Percentiles rank a stretch among this genome's conserved stretches.
phyloP scores from a whole-genome alignment of 1,284 basidiomycete species.

The Trichosporon ovoides region DNA sequence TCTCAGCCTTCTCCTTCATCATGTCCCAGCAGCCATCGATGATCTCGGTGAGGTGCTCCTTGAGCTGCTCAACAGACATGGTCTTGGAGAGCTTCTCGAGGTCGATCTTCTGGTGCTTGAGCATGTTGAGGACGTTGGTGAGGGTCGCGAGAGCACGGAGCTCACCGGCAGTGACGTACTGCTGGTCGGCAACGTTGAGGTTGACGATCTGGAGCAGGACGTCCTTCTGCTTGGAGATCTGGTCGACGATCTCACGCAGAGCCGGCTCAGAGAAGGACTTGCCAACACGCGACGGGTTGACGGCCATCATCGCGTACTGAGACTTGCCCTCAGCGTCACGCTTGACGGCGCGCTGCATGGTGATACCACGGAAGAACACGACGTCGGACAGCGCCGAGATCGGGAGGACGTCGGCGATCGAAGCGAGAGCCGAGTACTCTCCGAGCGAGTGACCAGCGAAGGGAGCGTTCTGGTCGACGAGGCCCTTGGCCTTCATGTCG shows the following conservation, averaged over 20 bases:
- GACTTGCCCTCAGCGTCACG: conserved; percentile 87
- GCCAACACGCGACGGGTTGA: conserved; percentile 92
- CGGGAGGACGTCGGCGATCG: conserved; percentile 90
- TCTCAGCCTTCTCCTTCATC: conserved; percentile 68
- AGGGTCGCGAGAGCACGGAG: conserved; percentile 86
- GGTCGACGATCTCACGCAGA: conserved; percentile 89
- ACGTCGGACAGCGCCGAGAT: conserved; percentile 96
- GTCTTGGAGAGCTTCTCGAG: conserved; percentile 69
- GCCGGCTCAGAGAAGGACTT: conserved; percentile 85
- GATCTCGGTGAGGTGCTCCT: conserved; percentile 72
- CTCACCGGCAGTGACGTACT: conserved; percentile 98
- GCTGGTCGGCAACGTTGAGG: conserved; percentile 73
- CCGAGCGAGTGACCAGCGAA: conserved; percentile 98
- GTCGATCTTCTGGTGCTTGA: conserved; percentile 96
- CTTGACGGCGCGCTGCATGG: conserved; percentile 97
- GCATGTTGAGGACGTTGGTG: conserved; percentile 92
- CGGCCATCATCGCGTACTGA: conserved; percentile 97
- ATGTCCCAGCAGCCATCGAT: conserved; percentile 74
- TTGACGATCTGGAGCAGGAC: conserved; percentile 93
- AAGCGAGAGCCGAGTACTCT: conserved; percentile 95
- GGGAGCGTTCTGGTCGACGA: conserved; percentile 83
- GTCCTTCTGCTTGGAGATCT: conserved; percentile 69
- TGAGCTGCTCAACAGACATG: conserved; percentile 47
- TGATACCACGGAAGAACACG: conserved; percentile 98
- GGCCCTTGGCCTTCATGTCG: conserved; percentile 93